Base-by-base conservation (phyloP, 2,329 filamentous ascomycete genomes). In the Nemania diffusa region DNA sequence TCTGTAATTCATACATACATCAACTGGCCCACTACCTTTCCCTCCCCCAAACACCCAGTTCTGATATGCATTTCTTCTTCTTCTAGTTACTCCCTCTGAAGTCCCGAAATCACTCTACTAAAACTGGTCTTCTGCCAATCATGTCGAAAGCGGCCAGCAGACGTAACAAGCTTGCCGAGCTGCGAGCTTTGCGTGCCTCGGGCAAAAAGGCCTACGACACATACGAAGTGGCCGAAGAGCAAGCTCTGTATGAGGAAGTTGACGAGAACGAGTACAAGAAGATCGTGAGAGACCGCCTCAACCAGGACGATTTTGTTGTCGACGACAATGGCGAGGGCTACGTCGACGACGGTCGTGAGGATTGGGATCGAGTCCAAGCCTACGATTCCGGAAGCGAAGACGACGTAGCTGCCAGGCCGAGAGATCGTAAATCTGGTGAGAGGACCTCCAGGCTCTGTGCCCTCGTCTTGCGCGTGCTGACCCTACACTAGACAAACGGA, bases 311-410 rank as follows among this genome's bases (percentile, higher is more conserved):
- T 81, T 99, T 99, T 76, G 95, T 99, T 59, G 94, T 99, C 67
- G 96, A 98, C 83, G 96, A 99, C 82, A 97, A 97, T 82, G 95
- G 95, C 76, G 93, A 95, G 78, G 95, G 96, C 42, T 99, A 99
- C 76, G 95, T 93, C 72, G 95, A 98, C 78, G 96, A 98, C 77
- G 96, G 96, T 68, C 91, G 96, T 62, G 94, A 97, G 81, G 96
- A 98, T 74, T 95, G 95, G 94, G 90, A 95, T 80, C 88, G 91
- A 73, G 86, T 91, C 71, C 83, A 85, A 72, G 85, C 85, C 67
- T 83, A 88, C 77, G 87, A 91, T 69, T 92, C 90, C 40, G 93
- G 96, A 68, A 94, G 90, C 69, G 93, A 97, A 48, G 90, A 90
- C 40, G 88, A 92, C 40, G 77, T 78, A 70, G 77, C 80, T 4